Evolutionary conservation across 2,329 filamentous ascomycete species (phyloP).

Genomic region (Bimuria novae-zelandiae): DNA sequence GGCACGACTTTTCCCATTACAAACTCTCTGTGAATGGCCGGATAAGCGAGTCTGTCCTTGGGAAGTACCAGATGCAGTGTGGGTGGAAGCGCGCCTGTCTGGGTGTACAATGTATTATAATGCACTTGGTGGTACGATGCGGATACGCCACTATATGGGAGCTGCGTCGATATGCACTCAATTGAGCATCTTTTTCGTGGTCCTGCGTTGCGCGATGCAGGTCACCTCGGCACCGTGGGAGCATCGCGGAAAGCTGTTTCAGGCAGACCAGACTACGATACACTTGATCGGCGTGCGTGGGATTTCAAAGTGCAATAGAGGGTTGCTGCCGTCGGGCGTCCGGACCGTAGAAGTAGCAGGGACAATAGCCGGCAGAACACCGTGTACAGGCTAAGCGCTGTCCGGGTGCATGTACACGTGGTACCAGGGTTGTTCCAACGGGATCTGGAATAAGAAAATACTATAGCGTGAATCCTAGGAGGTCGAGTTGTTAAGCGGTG

Average conservation of each 20-base stretch:
- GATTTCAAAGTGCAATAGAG: background rate
- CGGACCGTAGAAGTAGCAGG: conserved; percentile 21
- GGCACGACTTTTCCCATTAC: conserved; percentile 16
- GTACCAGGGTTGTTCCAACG: no score
- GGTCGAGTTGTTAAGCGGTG: no score
- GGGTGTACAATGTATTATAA: background rate
- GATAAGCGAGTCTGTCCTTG: conserved; percentile 25
- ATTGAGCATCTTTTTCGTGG: no score
- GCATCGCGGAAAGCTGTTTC: background rate
- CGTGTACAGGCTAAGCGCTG: no score
- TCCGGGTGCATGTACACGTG: no score
- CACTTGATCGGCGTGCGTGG: background rate
- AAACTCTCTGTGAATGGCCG: conserved; percentile 15
- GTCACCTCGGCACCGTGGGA: background rate
- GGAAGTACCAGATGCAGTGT: background rate
- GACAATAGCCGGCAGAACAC: no score
- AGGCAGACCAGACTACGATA: background rate
- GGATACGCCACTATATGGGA: no score
- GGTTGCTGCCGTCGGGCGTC: conserved; percentile 15
- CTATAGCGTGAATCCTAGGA: no score
- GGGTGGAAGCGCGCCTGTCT: background rate
- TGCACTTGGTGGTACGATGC: no score
- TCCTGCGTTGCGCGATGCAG: no score
- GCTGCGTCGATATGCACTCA: no score
- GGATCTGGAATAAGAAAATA: no score